Evolutionary conservation across 495 filamentous ascomycete genomes (phyloP), one percentile per base, ranked within the genome.

Genomic region (Penicillium canescens): DNA sequence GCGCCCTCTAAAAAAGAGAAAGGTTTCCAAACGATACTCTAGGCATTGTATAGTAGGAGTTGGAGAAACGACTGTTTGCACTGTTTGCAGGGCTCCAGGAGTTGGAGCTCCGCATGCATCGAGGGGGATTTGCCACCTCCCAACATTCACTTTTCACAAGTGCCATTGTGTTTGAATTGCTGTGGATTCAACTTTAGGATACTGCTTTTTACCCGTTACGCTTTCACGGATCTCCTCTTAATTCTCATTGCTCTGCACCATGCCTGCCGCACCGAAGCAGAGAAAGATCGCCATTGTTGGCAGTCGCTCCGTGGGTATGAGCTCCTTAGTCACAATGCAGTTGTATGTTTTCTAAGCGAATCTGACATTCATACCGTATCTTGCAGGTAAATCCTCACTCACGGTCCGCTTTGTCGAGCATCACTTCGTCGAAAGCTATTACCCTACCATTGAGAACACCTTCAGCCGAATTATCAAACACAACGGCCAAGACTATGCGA

Each of bases 391-490:
- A 81, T 96, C 91, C 13, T 98, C 94, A 37, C 86, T 99, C 53
- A 96, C 95, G 6, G 95, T 98, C 20, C 95, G 92, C 68, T 98
- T 94, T 69, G 93, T 97, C 66, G 94, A 98, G 69, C 90, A 91
- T 63, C 92, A 96, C 73, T 99, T 99, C 61, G 93, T 98, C 62
- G 95, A 98, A 70, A 92, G 88, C 70, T 99, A 99, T 72, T 99
- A 98, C 74, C 94, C 94, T 20, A 99, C 94, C 21, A 97, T 99
- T 62, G 94, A 98, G 76, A 99, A 98, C 70, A 98, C 92, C 11
- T 98, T 98, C 70, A 93, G 89, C 72, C 93, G 94, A 63, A 86
- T 91, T 58, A 98, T 99, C 66, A 89, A 88, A 55, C 86, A 87
- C 71, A 92, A 92, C 68, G 86, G 87, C 13, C 92, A 97, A 70